A percentile compares a stretch with the other conserved stretches of the same genome.
Evolutionary conservation across 1,284 basidiomycete species (phyloP).

Genomic region (Trametes sp.): DNA sequence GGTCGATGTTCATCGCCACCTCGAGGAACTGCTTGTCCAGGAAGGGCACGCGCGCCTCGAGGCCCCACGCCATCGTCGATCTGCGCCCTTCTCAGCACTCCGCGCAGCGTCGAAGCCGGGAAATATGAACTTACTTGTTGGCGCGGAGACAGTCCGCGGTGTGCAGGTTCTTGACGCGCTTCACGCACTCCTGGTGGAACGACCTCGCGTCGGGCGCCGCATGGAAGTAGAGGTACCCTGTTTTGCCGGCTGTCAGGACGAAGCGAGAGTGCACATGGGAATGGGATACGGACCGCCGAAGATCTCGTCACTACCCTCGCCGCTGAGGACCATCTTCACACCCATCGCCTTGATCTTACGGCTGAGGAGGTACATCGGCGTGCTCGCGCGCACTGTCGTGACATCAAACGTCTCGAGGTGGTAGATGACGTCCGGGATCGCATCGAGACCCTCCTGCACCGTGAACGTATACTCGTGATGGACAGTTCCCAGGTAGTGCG

Average conservation of each 20-base stretch:
- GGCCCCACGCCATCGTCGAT: constrained; percentile 99
- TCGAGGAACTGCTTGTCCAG: constrained; percentile 98
- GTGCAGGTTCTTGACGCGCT: constrained; percentile 97
- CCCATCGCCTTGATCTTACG: constrained; percentile 99
- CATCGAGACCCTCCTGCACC: constrained; percentile 97
- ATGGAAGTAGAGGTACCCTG: constrained; percentile 99
- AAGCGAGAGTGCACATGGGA: constrained; percentile 4
- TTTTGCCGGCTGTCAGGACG: constrained; percentile 8
- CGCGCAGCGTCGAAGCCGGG: neutral
- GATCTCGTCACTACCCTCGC: constrained; percentile 98
- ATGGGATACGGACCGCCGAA: constrained; percentile 75
- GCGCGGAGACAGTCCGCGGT: constrained; percentile 98
- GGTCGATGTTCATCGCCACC: constrained; percentile 90
- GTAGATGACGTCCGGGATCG: constrained; percentile 97
- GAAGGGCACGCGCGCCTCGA: constrained; percentile 99
- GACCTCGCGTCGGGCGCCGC: constrained; percentile 90
- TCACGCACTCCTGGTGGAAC: constrained; percentile 96
- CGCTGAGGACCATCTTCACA: constrained; percentile 99
- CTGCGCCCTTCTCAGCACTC: constrained; percentile 46
- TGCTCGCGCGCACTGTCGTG: constrained; percentile 97
- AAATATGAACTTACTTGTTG: constrained; percentile 78
- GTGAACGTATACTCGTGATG: constrained; percentile 99
- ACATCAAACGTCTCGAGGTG: constrained; percentile 99
- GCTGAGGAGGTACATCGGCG: constrained; percentile 96
- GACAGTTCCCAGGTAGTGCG: constrained; percentile 92